Percentiles rank a stretch among this genome's conserved stretches.
These are phyloP conservation scores for Globisporangium nodosum DNA, from an alignment of 352 stramenopile species.

Conservation along the genomic window DNA sequence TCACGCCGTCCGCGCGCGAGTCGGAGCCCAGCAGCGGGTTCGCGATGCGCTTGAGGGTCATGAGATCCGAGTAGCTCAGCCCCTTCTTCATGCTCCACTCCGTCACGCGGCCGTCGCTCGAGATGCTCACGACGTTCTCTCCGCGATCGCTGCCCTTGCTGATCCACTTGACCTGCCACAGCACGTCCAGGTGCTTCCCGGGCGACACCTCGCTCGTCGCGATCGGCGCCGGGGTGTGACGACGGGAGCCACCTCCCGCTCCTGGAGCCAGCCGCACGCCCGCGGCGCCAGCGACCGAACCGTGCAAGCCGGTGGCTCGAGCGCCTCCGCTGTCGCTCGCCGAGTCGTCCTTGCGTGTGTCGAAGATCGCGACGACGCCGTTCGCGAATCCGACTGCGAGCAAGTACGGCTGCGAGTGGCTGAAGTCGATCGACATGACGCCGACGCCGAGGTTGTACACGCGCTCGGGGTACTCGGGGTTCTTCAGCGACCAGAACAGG, in stretches of 20 bases:
- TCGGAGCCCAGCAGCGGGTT: constrained; percentile 65
- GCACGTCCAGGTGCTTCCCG: constrained; percentile 85
- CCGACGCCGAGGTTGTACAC: constrained; percentile 71
- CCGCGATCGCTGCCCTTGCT: constrained; percentile 76
- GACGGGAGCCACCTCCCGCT: not conserved
- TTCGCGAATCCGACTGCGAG: constrained; percentile 88
- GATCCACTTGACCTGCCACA: constrained; percentile 93
- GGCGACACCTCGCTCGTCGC: constrained; percentile 47
- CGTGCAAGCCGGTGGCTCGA: not conserved
- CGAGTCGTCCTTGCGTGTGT: constrained; percentile 72
- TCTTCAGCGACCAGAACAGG: constrained; percentile 93
- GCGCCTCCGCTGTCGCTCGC: not conserved
- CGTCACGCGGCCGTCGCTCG: constrained; percentile 86
- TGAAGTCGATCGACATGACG: constrained; percentile 90
- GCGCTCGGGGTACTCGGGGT: constrained; percentile 89
- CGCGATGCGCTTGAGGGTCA: constrained; percentile 86
- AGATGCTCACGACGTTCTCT: constrained; percentile 89
- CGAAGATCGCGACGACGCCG: constrained; percentile 88
- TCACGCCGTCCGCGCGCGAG: constrained; percentile 74
- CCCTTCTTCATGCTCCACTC: constrained; percentile 94
- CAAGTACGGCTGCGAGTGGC: constrained; percentile 76
- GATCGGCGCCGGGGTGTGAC: constrained; percentile 35
- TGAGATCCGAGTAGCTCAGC: constrained; percentile 82
- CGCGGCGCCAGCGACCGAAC: not conserved
- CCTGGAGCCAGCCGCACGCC: not conserved